Conservation (phyloP, 2,329 filamentous ascomycete genomes). For the Calonectria hawksworthii region DNA sequence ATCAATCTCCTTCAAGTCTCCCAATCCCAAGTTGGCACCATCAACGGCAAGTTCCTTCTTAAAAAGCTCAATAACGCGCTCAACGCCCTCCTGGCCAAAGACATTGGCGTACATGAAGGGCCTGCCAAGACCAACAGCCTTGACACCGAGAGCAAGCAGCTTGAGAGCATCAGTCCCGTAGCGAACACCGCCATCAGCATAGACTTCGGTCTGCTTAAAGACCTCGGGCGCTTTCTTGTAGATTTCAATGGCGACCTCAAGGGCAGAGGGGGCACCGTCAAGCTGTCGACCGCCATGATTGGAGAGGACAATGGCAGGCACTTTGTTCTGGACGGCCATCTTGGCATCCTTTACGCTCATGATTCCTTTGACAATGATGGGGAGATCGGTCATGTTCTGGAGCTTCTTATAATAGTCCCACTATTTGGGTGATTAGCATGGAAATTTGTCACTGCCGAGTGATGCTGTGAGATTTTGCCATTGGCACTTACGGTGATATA, state of each 20-base stretch:
- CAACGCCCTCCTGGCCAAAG: slow-evolving; percentile 54
- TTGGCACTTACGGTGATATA: slow-evolving; percentile 37
- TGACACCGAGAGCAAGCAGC: slow-evolving; percentile 55
- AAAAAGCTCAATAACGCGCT: slow-evolving; percentile 56
- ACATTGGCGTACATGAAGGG: slow-evolving; percentile 60
- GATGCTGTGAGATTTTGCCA: slow-evolving; percentile 10
- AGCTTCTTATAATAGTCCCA: slow-evolving; percentile 52
- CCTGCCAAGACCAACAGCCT: slow-evolving; percentile 60
- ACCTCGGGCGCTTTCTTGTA: slow-evolving; percentile 49
- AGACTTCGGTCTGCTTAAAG: slow-evolving; percentile 51
- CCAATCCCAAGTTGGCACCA: slow-evolving; percentile 54
- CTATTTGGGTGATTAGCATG: slow-evolving; percentile 18
- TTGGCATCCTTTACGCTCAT: slow-evolving; percentile 51
- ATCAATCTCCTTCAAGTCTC: slow-evolving; percentile 48
- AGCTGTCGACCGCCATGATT: slow-evolving; percentile 57
- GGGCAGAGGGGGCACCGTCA: slow-evolving; percentile 50
- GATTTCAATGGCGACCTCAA: slow-evolving; percentile 53
- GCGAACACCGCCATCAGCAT: slow-evolving; percentile 55
- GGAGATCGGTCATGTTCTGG: slow-evolving; percentile 47
- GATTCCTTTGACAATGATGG: slow-evolving; percentile 55
- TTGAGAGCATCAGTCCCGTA: slow-evolving; percentile 56
- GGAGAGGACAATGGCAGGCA: slow-evolving; percentile 50
- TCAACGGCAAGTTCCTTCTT: slow-evolving; percentile 61
- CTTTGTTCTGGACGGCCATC: slow-evolving; percentile 43
- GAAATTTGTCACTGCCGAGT: background rate